Evolutionary conservation across 306 rosid species (phyloP).

Genomic region (Mimosa bimucronata): DNA sequence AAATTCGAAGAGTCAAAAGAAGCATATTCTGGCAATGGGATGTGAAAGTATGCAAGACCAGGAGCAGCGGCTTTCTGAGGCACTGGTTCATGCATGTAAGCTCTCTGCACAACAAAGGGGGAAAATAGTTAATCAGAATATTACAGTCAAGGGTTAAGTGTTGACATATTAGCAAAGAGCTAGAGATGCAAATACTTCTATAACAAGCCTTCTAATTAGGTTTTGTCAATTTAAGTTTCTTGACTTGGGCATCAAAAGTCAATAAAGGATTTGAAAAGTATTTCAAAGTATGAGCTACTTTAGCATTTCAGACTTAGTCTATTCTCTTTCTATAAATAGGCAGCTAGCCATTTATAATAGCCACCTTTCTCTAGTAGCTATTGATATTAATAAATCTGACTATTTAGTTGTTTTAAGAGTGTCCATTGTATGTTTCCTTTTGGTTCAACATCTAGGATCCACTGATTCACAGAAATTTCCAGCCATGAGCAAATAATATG

Average conservation of each 20-base stretch:
- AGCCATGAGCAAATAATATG: too few species aligned
- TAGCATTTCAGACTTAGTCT: background rate
- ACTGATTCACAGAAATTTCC: too few species aligned
- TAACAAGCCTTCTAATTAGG: background rate
- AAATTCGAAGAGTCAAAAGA: conserved; percentile 66
- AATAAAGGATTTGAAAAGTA: background rate
- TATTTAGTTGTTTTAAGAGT: background rate
- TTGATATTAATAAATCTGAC: background rate
- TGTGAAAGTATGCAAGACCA: conserved; percentile 76
- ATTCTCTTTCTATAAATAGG: background rate
- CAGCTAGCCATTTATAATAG: background rate
- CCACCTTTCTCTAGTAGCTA: background rate
- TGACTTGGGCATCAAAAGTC: background rate
- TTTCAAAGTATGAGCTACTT: background rate
- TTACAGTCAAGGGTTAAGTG: background rate
- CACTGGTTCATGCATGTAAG: conserved; percentile 53
- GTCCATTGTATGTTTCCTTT: background rate
- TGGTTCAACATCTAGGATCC: background rate
- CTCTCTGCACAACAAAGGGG: conserved; percentile 54
- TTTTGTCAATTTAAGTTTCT: background rate
- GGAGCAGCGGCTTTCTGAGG: conserved; percentile 74
- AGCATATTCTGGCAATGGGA: conserved; percentile 76
- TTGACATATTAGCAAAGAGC: conserved; percentile 5
- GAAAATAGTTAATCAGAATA: background rate
- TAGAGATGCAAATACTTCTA: background rate